Percentiles rank a stretch among this genome's conserved stretches.
phyloP scores from a whole-genome alignment of 306 rosid species.

The Styphnolobium japonicum region DNA sequence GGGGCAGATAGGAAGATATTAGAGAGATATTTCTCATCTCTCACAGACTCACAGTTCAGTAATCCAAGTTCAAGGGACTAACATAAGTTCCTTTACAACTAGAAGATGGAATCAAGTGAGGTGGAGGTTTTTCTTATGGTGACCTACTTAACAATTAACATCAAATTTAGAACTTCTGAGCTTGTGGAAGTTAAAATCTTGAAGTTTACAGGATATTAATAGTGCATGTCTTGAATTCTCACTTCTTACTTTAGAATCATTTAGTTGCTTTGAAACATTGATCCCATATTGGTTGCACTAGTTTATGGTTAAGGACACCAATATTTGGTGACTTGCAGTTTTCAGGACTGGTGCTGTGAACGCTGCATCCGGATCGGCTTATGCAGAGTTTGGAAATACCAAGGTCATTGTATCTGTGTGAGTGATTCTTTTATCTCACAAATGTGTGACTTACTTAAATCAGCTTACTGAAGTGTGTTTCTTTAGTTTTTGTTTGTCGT shows the following conservation, averaged over 20 bases:
- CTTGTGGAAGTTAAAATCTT: background rate
- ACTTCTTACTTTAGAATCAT: background rate
- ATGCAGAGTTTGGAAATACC: slow-evolving; percentile 92
- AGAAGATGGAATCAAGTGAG: no score
- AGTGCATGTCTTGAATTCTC: background rate
- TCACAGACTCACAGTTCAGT: no score
- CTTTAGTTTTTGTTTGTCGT: background rate
- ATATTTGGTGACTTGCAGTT: slow-evolving; percentile 51
- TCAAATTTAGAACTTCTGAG: background rate
- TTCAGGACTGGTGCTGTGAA: slow-evolving; percentile 95
- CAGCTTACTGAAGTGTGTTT: background rate
- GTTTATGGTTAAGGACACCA: background rate
- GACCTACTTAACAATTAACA: background rate
- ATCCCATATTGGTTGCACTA: background rate
- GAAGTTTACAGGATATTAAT: background rate
- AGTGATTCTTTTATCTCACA: slow-evolving; percentile 37
- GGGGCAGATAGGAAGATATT: no score
- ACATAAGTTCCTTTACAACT: no score
- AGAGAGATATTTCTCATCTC: no score
- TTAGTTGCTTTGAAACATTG: background rate
- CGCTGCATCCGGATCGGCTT: slow-evolving; percentile 96
- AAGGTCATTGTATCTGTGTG: slow-evolving; percentile 98
- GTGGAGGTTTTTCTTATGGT: no score
- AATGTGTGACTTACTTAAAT: background rate
- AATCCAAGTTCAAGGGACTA: no score